Conservation (phyloP, 148 eudicot species). For the Nepenthes mirabilis region DNA sequence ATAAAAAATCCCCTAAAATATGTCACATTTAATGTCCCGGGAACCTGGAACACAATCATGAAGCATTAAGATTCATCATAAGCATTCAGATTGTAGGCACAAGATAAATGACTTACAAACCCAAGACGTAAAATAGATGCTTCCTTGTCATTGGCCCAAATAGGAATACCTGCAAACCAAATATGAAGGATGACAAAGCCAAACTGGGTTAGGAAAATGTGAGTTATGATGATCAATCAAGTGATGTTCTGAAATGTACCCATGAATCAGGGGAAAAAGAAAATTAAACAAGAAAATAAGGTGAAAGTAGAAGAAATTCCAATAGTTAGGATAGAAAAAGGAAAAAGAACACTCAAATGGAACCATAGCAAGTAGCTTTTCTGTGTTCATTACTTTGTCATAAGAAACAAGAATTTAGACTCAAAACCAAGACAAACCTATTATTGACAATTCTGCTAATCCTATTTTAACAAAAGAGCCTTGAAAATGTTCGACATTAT, state of each 20-base stretch:
- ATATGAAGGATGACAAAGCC: constrained; percentile 2
- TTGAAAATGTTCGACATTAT: too few relatives aligned
- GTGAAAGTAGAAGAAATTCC: background rate
- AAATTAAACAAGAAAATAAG: background rate
- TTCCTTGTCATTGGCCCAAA: constrained; percentile 65
- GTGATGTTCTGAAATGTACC: background rate
- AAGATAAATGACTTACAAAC: constrained; percentile 36
- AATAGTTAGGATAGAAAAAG: background rate
- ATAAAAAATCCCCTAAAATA: too few relatives aligned
- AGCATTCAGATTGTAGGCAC: background rate
- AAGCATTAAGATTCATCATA: background rate
- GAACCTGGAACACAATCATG: background rate
- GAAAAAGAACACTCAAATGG: background rate
- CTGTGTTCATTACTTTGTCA: too few relatives aligned
- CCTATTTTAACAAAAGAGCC: too few relatives aligned
- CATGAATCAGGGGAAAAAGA: background rate
- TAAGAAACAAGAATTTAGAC: too few relatives aligned
- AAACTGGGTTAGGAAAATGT: background rate
- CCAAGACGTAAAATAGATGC: constrained; percentile 65
- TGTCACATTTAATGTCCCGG: background rate
- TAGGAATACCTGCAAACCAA: constrained; percentile 30
- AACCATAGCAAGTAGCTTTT: too few relatives aligned
- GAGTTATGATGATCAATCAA: too few relatives aligned
- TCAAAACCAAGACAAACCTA: too few relatives aligned
- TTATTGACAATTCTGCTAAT: too few relatives aligned